Conservation (phyloP, 768 basidiomycete species). For the Phylloporus scabripes region DNA sequence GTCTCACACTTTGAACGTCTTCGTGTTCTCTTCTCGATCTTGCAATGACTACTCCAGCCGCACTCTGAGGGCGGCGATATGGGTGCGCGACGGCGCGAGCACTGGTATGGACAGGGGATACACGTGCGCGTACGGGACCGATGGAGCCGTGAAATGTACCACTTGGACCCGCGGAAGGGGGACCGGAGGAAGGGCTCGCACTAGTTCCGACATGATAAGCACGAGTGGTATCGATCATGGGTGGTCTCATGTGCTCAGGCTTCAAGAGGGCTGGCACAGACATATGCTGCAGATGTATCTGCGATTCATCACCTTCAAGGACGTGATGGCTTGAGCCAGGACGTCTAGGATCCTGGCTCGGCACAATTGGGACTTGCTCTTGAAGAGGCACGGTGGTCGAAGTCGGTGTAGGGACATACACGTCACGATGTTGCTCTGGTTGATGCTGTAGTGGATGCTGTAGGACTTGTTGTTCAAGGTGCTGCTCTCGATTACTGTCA, state of each 20-base stretch:
- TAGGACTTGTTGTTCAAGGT: slow-evolving; percentile 35
- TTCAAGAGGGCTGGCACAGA: slow-evolving; percentile 15
- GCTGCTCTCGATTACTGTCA: slow-evolving; percentile 34
- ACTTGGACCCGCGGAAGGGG: slow-evolving; percentile 26
- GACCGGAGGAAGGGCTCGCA: slow-evolving; percentile 28
- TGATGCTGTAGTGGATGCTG: slow-evolving; percentile 36
- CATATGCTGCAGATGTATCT: slow-evolving; percentile 22
- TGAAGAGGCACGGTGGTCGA: slow-evolving; percentile 18
- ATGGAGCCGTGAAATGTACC: slow-evolving; percentile 8
- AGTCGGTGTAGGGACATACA: slow-evolving; percentile 16
- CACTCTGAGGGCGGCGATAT: slow-evolving; percentile 29
- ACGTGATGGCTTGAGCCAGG: slow-evolving; percentile 16
- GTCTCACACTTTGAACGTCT: slow-evolving; percentile 27
- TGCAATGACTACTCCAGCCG: slow-evolving; percentile 16
- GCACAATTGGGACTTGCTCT: slow-evolving; percentile 28
- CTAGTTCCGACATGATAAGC: slow-evolving; percentile 25
- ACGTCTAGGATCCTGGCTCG: slow-evolving; percentile 24
- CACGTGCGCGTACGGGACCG: slow-evolving; percentile 26
- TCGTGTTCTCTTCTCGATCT: slow-evolving; percentile 29
- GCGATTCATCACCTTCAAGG: slow-evolving; percentile 23
- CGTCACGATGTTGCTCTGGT: slow-evolving; percentile 24
- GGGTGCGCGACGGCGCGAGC: slow-evolving; percentile 22
- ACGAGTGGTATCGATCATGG: slow-evolving; percentile 30
- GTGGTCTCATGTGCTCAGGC: slow-evolving; percentile 32
- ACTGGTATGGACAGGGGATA: slow-evolving; percentile 23